A percentile compares a stretch with the other conserved stretches of the same genome.
These are phyloP conservation scores for Smallanthus sonchifolius DNA, from an alignment of 129 eudicot species.

Conservation along the genomic window DNA sequence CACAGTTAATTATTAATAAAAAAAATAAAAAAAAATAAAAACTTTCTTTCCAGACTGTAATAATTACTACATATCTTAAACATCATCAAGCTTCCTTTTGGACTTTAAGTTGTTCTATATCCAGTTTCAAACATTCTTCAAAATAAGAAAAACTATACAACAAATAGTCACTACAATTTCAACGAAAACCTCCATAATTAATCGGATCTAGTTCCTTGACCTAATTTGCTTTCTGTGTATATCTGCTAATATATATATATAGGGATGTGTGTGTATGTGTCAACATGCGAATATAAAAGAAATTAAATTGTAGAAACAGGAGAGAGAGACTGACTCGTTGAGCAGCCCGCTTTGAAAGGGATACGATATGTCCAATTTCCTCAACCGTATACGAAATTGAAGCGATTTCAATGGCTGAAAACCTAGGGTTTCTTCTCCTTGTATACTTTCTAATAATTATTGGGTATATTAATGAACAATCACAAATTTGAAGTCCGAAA, in stretches of 20 bases:
- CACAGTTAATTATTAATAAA: too few species aligned
- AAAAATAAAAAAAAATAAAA: too few species aligned
- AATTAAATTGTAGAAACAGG: background rate
- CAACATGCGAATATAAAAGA: slow-evolving; percentile 12
- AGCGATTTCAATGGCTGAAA: background rate
- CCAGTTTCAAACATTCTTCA: too few species aligned
- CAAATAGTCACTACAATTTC: too few species aligned
- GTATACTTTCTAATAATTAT: slow-evolving; percentile 11
- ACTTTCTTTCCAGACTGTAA: too few species aligned
- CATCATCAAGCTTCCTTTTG: background rate
- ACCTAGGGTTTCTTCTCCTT: slow-evolving; percentile 10
- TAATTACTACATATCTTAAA: too few species aligned
- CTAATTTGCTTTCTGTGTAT: background rate
- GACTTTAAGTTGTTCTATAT: too few species aligned
- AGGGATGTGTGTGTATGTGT: background rate
- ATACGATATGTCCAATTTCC: background rate
- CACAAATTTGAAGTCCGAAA: background rate
- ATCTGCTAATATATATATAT: background rate
- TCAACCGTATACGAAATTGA: background rate
- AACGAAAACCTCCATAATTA: too few species aligned
- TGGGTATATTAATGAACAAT: background rate
- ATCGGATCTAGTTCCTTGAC: background rate
- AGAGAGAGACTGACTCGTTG: slow-evolving; percentile 21
- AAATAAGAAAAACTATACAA: too few species aligned
- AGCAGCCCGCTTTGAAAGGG: slow-evolving; percentile 10